phyloP scores from a whole-genome alignment of 768 basidiomycete genomes.

The Austroboletus festivus region DNA sequence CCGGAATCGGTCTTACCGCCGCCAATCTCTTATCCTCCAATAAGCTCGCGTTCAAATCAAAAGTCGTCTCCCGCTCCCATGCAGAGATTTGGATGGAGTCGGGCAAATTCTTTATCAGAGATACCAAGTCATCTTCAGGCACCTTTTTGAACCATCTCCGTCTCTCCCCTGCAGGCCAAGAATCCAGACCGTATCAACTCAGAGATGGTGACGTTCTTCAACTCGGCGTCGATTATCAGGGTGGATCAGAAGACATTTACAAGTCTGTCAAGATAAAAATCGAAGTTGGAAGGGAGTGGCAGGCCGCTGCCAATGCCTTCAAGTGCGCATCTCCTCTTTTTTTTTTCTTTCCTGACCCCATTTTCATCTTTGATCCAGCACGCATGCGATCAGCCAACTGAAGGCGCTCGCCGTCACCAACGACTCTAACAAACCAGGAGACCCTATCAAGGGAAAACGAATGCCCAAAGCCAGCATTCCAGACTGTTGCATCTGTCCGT shows the following conservation, averaged over 20 bases:
- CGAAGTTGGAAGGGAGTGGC: conserved; percentile 91
- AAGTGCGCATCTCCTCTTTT: conserved; percentile 39
- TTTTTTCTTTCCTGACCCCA: background rate
- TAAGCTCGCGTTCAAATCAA: conserved; percentile 92
- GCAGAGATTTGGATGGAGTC: conserved; percentile 88
- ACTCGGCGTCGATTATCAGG: conserved; percentile 96
- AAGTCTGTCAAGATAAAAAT: conserved; percentile 95
- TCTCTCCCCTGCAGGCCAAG: conserved; percentile 78
- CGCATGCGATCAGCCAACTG: conserved; percentile 78
- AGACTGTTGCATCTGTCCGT: conserved; percentile 93
- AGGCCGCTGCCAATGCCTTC: conserved; percentile 85
- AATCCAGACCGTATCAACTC: conserved; percentile 71
- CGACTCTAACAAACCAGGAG: conserved; percentile 14
- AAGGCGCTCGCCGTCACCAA: conserved; percentile 56
- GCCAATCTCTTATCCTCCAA: conserved; percentile 68
- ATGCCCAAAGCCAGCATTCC: conserved; percentile 48
- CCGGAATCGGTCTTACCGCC: conserved; percentile 60
- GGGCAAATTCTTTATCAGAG: conserved; percentile 79
- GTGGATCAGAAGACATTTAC: conserved; percentile 95
- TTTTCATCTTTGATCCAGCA: conserved; percentile 37
- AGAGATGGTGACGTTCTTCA: conserved; percentile 95
- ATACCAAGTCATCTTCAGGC: conserved; percentile 86
- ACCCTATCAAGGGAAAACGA: conserved; percentile 21
- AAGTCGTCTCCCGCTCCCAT: conserved; percentile 92
- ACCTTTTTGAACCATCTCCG: conserved; percentile 96